Percentiles rank a stretch among this genome's conserved stretches.
Conservation (phyloP, 306 rosid genomes). For the Rosa multiflora region DNA sequence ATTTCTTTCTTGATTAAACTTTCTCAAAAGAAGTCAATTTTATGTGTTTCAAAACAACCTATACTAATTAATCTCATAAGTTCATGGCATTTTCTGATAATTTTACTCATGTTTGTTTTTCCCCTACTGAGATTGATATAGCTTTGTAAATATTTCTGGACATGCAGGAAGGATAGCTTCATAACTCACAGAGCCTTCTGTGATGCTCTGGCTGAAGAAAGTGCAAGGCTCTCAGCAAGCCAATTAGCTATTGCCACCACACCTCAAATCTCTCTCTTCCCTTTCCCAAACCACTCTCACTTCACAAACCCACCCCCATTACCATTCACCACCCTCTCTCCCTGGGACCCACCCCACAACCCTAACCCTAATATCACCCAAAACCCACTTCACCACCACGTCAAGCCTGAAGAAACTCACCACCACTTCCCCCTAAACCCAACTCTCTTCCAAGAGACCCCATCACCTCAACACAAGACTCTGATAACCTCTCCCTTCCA, state of each 20-base stretch:
- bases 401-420: slow-evolving; percentile 58
- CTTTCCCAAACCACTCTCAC: slow-evolving; percentile 40
- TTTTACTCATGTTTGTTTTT: not conserved
- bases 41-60: no score
- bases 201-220: slow-evolving; percentile 95
- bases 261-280: slow-evolving; percentile 47
- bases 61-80: not conserved
- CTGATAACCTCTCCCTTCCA: slow-evolving; percentile 46
- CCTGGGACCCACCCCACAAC: slow-evolving; percentile 72
- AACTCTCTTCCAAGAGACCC: slow-evolving; percentile 34
- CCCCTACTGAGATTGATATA: not conserved
- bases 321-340: slow-evolving; percentile 31
- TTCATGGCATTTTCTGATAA: not conserved
- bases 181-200: slow-evolving; percentile 95
- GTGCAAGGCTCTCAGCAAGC: slow-evolving; percentile 66
- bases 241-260: slow-evolving; percentile 29
- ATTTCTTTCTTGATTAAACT: not conserved
- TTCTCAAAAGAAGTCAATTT: no score
- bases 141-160: not conserved
- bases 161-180: slow-evolving; percentile 90
- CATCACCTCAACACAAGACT: slow-evolving; percentile 6
- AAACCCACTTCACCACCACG: slow-evolving; percentile 21
- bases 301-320: slow-evolving; percentile 17
- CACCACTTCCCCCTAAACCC: slow-evolving; percentile 24
- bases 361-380: slow-evolving; percentile 62